Base-by-base conservation (phyloP, 352 stramenopile genomes). In the Phytophthora constricta region DNA sequence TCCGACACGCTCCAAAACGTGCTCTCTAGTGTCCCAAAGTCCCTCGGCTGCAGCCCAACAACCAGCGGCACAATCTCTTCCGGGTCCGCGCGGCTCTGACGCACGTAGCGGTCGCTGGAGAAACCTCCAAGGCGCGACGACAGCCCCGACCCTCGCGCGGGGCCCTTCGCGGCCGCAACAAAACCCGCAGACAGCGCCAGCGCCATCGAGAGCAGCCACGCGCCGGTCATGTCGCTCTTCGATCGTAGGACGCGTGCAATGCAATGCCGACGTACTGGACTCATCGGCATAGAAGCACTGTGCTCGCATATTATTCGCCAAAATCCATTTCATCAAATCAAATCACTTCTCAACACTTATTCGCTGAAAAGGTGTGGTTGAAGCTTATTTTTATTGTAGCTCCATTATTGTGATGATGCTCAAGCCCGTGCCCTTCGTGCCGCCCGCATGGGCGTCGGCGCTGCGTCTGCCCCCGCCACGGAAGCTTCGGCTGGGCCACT, bases 401-500 rank as follows among this genome's bases (percentile, higher is more conserved):
- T 10, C 41, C 9, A 3, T 13, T 3, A 23, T 5, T 7, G n/a
- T n/a, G n/a, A 39, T 26, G 39, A 93, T 93, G 85, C 76, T 92
- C 31, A 75, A 85, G 63, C 76, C 66, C 23, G 79, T 89, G 62
- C 68, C 82, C 55, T 95, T 91, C 67, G 66, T 62, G 20, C 64
- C 80, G 50, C 87, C 85, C 19, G 65, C 64, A 28, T 95, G 87
- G 87, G 81, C 87, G 23, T 65, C 73, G 19, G 64, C 65, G 34
- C 76, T 91, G 62, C 74, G 78, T 49, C 65, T 62, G 13, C 72
- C 84, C 4, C 85, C 85, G 5, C 39, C 63, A 5, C 55, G 79
- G 33, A 90, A 85, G 67, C 71, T 93, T 11, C 63, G 69, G 1
- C 58, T 95, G 5, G 87, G 87, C 5, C 84, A 95, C 67, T 95